Evolutionary conservation across 768 basidiomycete species (phyloP), one percentile per base, ranked within the genome.

Genomic region (Coprinopsis marcescibilis): DNA sequence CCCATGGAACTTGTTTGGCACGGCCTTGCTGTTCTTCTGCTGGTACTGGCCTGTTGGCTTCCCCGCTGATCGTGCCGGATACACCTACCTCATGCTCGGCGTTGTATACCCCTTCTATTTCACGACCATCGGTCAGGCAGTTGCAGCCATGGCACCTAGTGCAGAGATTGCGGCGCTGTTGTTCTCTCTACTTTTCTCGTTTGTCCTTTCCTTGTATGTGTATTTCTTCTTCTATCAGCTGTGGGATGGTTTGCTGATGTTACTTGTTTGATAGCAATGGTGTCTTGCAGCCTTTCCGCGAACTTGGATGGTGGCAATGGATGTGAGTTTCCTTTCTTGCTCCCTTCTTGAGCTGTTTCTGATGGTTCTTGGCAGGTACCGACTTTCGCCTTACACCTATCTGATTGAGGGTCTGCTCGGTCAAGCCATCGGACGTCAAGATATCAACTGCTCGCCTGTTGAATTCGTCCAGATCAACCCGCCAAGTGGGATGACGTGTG

Each of bases 41-140:
- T 86, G 83, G 83, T 85, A 73, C 61, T 84, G 78, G 77, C 81
- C 81, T 3, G 78, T 83, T 41, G 82, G 82, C 0, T 80, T 80
- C 55, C 66, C 69, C 7, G 65, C 61, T 1, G 66, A 69, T 11
- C 65, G 81, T 29, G 80, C 71, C 3, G 83, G 73, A n/a, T 83
- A 76, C 55, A 77, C 76, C 2, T 83, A 70, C 56, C 68, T 85
- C 4, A 63, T 78, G 54, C 50, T 80, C 20, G 72, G 67, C 15
- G 52, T 85, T 21, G 52, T 79, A 19, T 83, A 75, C 57, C 78
- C 81, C 4, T 25, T 78, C 0, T 85, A 80, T 53, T 83, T 78
- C 52, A 77, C 77, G 11, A 76, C 77, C 0, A 71, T 84, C 44
- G 79, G 70, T 4, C 77, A 79, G 55, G 76, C 75, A 3, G 68